Evolutionary conservation across 495 filamentous ascomycete genomes (phyloP), one percentile per base, ranked within the genome.

Genomic region (Aspergillus campestris): DNA sequence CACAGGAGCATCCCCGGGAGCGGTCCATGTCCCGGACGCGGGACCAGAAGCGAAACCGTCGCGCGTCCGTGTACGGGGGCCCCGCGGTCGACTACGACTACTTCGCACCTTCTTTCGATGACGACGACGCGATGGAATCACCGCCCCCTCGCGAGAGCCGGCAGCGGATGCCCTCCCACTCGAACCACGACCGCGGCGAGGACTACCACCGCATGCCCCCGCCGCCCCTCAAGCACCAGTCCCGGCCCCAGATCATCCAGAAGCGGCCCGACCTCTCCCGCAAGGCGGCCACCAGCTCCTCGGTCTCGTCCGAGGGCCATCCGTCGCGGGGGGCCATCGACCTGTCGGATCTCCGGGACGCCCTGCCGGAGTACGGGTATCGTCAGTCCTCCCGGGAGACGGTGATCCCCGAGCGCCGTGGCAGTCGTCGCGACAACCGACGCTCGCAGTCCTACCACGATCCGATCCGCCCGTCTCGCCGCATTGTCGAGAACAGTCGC

Each of bases 171-270:
- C 50, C 50, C 30, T 51, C 61, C 18, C 61, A 50, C 32, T 53
- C 40, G 32, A 48, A 44, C 8, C 55, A 57, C 34, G 58, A 60
- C 7, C 53, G 46, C 5, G 64, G 66, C n/a, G 72, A 76, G 39
- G 70, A 74, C 34, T 69, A 57, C 38, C 65, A 67, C 39, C 58
- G 52, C 31, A 73, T 74, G 66, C 69, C 65, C 32, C 70, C 69
- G 10, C 67, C 63, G 29, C 65, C 69, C n/a, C 44, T 53, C 13
- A 68, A 61, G 46, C 35, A 52, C 34, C 63, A 48, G 44, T 31
- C 57, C 33, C 18, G 58, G 42, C 56, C 67, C 34, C 53, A 62
- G 32, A 61, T 73, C 32, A 63, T 67, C 42, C 67, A 73, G 42
- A 64, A 59, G 43, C 60, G 60, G 18, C 61, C 54, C 3, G 59